Evolutionary conservation across 2,329 filamentous ascomycete species (phyloP).

Genomic region (Beauveria scarabaeidicola): DNA sequence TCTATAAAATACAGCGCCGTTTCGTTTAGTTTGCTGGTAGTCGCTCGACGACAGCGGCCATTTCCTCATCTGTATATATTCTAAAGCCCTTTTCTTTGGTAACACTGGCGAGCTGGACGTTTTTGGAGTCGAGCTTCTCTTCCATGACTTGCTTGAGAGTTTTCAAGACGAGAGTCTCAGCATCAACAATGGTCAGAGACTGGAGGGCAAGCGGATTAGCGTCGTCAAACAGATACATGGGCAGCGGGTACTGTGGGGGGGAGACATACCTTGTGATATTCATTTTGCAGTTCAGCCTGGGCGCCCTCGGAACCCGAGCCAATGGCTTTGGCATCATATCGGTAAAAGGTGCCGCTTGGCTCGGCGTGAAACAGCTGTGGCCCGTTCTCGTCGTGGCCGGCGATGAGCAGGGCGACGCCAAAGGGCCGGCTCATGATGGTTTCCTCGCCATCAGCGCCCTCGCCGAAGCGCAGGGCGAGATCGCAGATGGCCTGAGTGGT

Average conservation of each 20-base stretch:
- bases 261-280: slow-evolving; percentile 75
- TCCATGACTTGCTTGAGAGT: slow-evolving; percentile 99
- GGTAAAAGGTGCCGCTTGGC: slow-evolving; percentile 96
- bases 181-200: slow-evolving; percentile 85
- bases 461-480: slow-evolving; percentile 88
- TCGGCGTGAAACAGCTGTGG: slow-evolving; percentile 97
- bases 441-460: slow-evolving; percentile 95
- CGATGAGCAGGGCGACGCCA: slow-evolving; percentile 91
- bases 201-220: slow-evolving; percentile 22
- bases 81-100: slow-evolving; percentile 97
- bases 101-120: slow-evolving; percentile 94
- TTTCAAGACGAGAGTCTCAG: slow-evolving; percentile 92
- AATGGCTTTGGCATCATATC: slow-evolving; percentile 98
- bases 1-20: slow-evolving; percentile 14
- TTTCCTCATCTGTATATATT: slow-evolving; percentile 97
- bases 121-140: slow-evolving; percentile 98
- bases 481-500: slow-evolving; percentile 99
- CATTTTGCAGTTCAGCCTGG: slow-evolving; percentile 95
- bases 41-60: slow-evolving; percentile 84
- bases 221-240: not conserved
- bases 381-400: slow-evolving; percentile 93
- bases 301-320: slow-evolving; percentile 95
- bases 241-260: not conserved
- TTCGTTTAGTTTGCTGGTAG: slow-evolving; percentile 54
- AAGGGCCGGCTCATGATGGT: slow-evolving; percentile 98